Percentiles rank a stretch among this genome's conserved stretches.
Conservation (phyloP, 345 rosid species). For the Lepidium aucheri region DNA sequence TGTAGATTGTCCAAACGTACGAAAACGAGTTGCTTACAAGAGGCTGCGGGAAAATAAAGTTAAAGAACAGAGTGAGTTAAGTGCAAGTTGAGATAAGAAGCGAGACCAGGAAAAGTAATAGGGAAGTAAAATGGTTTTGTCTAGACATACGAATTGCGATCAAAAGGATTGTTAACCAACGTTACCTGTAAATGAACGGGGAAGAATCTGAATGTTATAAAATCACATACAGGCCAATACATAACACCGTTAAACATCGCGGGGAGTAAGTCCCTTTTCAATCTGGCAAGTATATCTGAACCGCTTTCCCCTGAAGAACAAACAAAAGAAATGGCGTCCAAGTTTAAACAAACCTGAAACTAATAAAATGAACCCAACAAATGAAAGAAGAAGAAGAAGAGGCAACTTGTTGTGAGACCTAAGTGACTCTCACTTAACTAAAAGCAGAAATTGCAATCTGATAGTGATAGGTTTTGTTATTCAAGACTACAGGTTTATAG, state of each 20-base stretch:
- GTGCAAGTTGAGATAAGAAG: not conserved
- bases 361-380: not conserved
- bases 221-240: slow-evolving; percentile 94
- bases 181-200: slow-evolving; percentile 84
- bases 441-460: not conserved
- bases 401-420: not conserved
- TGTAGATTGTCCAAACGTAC: slow-evolving; percentile 73
- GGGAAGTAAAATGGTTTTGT: not conserved
- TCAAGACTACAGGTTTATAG: not conserved
- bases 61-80: not conserved
- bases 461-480: not conserved
- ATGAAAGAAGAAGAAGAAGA: not conserved
- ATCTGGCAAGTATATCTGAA: slow-evolving; percentile 51
- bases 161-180: not conserved
- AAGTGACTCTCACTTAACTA: not conserved
- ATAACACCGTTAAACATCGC: slow-evolving; percentile 58
- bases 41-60: slow-evolving; percentile 38
- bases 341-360: not conserved
- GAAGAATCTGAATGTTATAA: slow-evolving; percentile 67
- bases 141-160: not conserved
- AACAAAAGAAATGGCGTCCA: not conserved
- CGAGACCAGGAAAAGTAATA: not conserved
- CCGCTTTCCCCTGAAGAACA: slow-evolving; percentile 55
- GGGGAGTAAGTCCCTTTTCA: slow-evolving; percentile 70
- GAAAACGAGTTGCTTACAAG: slow-evolving; percentile 85